A percentile compares a stretch with the other conserved stretches of the same genome.
phyloP scores from a whole-genome alignment of 2,329 filamentous ascomycete genomes.

The Chaetoscypha palmicola region DNA sequence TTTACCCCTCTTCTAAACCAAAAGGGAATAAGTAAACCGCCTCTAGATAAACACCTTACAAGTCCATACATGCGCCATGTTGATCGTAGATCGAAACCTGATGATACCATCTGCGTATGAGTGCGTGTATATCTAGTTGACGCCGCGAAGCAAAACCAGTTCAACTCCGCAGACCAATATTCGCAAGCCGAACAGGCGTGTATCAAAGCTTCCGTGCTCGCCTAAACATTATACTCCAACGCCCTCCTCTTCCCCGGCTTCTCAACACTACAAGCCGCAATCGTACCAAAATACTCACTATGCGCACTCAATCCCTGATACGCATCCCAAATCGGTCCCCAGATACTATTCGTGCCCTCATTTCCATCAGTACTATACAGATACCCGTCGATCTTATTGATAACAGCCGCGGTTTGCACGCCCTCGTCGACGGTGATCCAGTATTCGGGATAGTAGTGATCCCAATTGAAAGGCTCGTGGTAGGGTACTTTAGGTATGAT shows the following conservation, averaged over 20 bases:
- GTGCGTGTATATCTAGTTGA: too few species aligned
- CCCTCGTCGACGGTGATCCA: slow-evolving; percentile 17
- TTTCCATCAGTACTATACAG: slow-evolving; percentile 15
- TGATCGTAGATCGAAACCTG: too few species aligned
- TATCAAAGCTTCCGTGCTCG: too few species aligned
- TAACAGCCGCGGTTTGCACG: slow-evolving; percentile 5
- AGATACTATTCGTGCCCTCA: slow-evolving; percentile 4
- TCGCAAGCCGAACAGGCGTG: too few species aligned
- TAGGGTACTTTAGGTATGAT: slow-evolving; percentile 63
- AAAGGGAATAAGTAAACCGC: too few species aligned
- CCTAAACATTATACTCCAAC: too few species aligned
- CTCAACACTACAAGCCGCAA: background rate
- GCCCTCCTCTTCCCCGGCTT: background rate
- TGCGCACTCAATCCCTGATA: slow-evolving; percentile 2
- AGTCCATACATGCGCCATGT: too few species aligned
- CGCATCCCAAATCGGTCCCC: slow-evolving; percentile 2
- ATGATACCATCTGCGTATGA: too few species aligned
- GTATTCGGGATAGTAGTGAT: slow-evolving; percentile 22
- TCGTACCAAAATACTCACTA: slow-evolving; percentile 7
- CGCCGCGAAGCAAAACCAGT: too few species aligned
- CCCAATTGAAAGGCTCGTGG: slow-evolving; percentile 13
- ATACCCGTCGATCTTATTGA: slow-evolving; percentile 1
- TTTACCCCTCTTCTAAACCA: too few species aligned
- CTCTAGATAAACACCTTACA: too few species aligned
- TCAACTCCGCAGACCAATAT: too few species aligned